Evolutionary conservation across 768 basidiomycete genomes (phyloP).

Genomic region (Termitomyces sp.): DNA sequence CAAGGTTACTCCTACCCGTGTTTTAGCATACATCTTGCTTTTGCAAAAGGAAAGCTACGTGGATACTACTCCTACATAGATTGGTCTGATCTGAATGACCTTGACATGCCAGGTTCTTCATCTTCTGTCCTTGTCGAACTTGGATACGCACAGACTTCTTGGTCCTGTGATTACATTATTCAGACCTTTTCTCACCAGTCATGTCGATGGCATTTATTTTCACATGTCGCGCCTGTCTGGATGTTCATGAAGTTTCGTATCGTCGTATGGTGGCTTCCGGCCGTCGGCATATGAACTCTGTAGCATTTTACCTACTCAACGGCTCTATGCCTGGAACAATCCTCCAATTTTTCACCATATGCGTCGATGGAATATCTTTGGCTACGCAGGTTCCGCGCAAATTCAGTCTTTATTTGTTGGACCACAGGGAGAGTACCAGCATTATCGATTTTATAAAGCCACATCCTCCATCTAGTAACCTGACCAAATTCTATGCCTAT

Average conservation of each 20-base stretch:
- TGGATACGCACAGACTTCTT: neutral
- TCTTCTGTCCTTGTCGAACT: slow-evolving; percentile 2
- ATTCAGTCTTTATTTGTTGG: neutral
- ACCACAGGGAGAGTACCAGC: neutral
- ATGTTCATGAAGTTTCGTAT: neutral
- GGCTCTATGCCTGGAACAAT: neutral
- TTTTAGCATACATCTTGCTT: neutral
- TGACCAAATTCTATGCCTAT: neutral
- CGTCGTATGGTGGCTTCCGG: neutral
- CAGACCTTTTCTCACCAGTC: neutral
- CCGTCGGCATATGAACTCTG: neutral
- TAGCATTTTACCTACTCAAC: neutral
- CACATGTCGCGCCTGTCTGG: neutral
- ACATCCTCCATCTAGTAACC: neutral
- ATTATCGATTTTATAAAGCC: neutral
- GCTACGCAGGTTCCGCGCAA: neutral
- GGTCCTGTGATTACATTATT: neutral
- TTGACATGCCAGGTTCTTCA: neutral
- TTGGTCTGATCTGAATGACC: neutral
- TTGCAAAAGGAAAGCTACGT: neutral
- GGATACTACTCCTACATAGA: neutral
- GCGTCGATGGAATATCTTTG: neutral
- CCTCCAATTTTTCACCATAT: neutral
- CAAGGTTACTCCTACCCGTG: neutral
- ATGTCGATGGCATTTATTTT: neutral